Evolutionary conservation across 2,329 filamentous ascomycete species (phyloP), one percentile per base, ranked within the genome.

Genomic region (Penicillium sp.): DNA sequence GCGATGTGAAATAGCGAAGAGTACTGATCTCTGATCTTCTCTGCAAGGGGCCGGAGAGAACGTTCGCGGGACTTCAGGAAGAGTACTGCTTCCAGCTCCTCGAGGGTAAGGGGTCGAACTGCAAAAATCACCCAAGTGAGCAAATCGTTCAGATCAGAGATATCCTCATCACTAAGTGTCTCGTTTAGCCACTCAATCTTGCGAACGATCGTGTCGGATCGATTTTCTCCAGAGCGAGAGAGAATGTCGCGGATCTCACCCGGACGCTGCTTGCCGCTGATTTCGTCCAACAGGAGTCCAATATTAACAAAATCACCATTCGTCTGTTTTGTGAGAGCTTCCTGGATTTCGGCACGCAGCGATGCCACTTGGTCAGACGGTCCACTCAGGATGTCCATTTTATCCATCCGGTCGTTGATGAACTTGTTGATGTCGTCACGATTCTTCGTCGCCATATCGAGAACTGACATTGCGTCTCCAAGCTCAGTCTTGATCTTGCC

Each of bases 101-200:
- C 37, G 0, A 64, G 42, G 4, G 29, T 52, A 2, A 54, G 54
- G 10, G 39, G 33, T 3, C 40, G 24, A 7, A 17, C 20, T 18
- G 48, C 40, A 15, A 45, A 49, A 10, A 65, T 52, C 6, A 59
- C 51, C 60, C 62, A 66, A 13, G 55, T 57, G 18, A 66, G 48
- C 13, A 66, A 26, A n/a, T 55, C 51, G 23, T 65, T 64, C 12
- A 66, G 47, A 23, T 66, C 63, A 23, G 60, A 57, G 26, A 66
- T 62, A 49, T 66, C 62, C 13, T 65, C 62, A 5, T 62, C 51
- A 27, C 57, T 59, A 2, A 65, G 57, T 7, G 60, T 60, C 12
- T 60, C 55, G 32, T 62, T 65, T 1, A 64, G 49, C 7, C 30
- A 46, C 3, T 59, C 36, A 24, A 40, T 26, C 36, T 40, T 40